Base-by-base conservation (phyloP, 495 filamentous ascomycete genomes). In the Neurospora sp. region DNA sequence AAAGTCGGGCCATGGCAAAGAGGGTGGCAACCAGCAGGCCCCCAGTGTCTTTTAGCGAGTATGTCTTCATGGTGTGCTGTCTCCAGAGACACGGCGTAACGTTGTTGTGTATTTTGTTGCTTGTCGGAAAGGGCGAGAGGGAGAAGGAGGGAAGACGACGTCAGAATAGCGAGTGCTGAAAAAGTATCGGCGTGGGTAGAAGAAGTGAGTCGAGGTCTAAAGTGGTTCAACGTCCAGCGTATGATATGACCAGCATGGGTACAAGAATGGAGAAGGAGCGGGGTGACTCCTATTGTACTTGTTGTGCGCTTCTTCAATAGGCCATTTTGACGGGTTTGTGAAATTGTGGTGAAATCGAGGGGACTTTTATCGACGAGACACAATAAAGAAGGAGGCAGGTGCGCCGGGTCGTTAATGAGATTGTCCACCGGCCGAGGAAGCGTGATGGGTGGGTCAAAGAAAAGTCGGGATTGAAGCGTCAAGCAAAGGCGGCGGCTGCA, bases 1-100 rank as follows among this genome's bases (percentile, higher is more conserved):
- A 77, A 42, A 80, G 78, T 39, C 78, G 73, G 22, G 81, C 72
- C 40, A 86, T 77, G 27, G 85, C 77, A 69, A 83, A 74, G 14
- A 83, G 70, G n/a, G 75, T 48, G 41, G 76, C 68, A 45, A 77
- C 76, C 69, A 78, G 71, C 3, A 78, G 71, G 65, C 71, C 45
- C 70, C 70, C 8, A 68, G 44, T 48, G 71, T 37, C 41, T 48
- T 53, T 65, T 17, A 65, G 53, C 8, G 53, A 35, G 14, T 17
- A 65, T 65, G 14, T 65, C 53, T 65, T 35, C 53, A 65, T 65
- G 53, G 3, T 35, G 53, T 65, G 31, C 12, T 17, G 53, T 65
- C 53, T 65, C 27, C 53, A 37, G 53, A 65, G 22, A 37, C 12
- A 27, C 14, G 53, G 53, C 27, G 27, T 17, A 8, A 35, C 3